Evolutionary conservation across 2,329 filamentous ascomycete species (phyloP), one percentile per base, ranked within the genome.

Genomic region (Myriosclerotinia curreyana): DNA sequence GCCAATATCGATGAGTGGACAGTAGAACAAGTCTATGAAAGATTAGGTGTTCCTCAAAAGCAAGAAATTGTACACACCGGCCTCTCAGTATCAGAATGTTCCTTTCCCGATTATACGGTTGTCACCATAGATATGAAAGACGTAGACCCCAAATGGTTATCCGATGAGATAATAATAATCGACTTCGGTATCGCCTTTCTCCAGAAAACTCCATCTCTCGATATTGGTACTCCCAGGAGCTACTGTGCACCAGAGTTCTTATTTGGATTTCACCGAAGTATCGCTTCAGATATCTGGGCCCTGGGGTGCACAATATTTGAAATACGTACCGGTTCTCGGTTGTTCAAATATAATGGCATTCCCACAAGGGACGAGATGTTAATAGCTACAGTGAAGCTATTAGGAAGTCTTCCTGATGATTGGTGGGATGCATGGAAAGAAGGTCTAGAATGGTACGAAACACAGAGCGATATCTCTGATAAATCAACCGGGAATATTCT

Each of bases 221-320:
- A 64, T 60, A 58, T 66, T 48, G 68, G 68, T 36, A 69, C 65
- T 9, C 68, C 66, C 4, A 65, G 65, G 48, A 63, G 54, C 7
- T 69, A 69, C 54, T 67, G 62, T 22, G 66, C 68, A 11, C 68
- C 68, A 17, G 68, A 69, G 31, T 68, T 68, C 49, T 63, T 64
- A 15, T 69, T 68, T 31, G 53, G 65, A 2, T n/a, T 6, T 17
- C 40, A 40, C 14, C 59, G 65, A 31, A 65, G 66, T 46, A 48
- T 64, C 6, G 54, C 52, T n/a, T 69, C 66, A 9, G 68, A 69
- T 50, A 64, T 68, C 28, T 69, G 68, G 68, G 68, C 68, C n/a
- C 44, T 69, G 9, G 68, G 65, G 6, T 69, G 68, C 40, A 68
- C 66, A 1, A 62, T 68, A 28, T 69, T 66, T 17, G 66, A 69